A percentile compares a stretch with the other conserved stretches of the same genome.
These are phyloP conservation scores for Cucurbita moschata DNA, from an alignment of 306 rosid genomes.

Conservation along the genomic window DNA sequence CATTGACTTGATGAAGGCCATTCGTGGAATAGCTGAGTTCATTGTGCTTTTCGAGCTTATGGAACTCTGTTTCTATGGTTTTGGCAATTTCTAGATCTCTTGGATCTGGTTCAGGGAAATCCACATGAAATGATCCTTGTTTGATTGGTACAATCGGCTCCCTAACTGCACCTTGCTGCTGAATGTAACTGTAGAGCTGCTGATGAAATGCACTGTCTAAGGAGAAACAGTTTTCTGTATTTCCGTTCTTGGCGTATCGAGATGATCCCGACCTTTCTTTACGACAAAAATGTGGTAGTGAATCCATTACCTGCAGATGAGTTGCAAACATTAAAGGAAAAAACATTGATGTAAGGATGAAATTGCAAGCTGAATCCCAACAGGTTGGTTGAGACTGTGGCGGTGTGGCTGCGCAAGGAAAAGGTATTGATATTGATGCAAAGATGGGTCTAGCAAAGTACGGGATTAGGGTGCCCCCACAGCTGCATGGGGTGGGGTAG, in stretches of 20 bases:
- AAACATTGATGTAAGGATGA: background rate
- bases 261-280: constrained; percentile 67
- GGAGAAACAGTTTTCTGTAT: constrained; percentile 52
- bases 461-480: no score
- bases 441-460: no score
- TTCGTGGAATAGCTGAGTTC: constrained; percentile 13
- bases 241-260: constrained; percentile 20
- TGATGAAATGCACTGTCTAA: constrained; percentile 60
- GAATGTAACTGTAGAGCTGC: constrained; percentile 46
- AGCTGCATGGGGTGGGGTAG: no score
- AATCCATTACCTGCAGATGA: constrained; percentile 62
- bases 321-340: background rate
- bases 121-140: constrained; percentile 70
- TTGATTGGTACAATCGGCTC: constrained; percentile 36
- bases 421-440: no score
- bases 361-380: background rate
- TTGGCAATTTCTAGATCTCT: constrained; percentile 43
- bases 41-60: constrained; percentile 45
- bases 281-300: constrained; percentile 86
- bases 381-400: no score
- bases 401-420: no score
- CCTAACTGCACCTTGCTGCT: constrained; percentile 30
- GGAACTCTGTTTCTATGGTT: constrained; percentile 59
- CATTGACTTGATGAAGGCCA: constrained; percentile 3
- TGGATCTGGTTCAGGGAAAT: constrained; percentile 61